These are phyloP conservation scores for Suillus tomentosus DNA, from an alignment of 768 basidiomycete species.

Conservation along the genomic window DNA sequence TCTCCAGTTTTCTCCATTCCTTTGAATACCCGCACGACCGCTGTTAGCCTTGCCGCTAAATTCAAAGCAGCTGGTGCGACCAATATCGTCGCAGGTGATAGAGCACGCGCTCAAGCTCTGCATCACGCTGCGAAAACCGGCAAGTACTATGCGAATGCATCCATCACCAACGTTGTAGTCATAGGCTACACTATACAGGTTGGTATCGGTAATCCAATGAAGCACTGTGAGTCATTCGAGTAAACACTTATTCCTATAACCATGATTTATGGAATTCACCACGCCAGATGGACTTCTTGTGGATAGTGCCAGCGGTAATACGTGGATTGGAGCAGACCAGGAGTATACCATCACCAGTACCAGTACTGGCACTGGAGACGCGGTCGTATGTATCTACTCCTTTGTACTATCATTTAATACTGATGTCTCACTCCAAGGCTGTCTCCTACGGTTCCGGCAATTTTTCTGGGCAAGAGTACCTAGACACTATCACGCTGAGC, in stretches of 20 bases:
- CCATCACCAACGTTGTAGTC: slow-evolving; percentile 15
- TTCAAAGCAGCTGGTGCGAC: slow-evolving; percentile 5
- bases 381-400: slow-evolving; percentile 6
- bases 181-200: slow-evolving; percentile 29
- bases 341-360: slow-evolving; percentile 9
- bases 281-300: slow-evolving; percentile 21
- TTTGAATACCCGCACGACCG: neutral
- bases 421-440: slow-evolving; percentile 7
- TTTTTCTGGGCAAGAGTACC: slow-evolving; percentile 24
- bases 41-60: slow-evolving; percentile 8
- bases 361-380: slow-evolving; percentile 9
- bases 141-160: neutral
- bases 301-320: slow-evolving; percentile 24
- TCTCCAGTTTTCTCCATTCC: neutral
- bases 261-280: neutral
- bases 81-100: slow-evolving; percentile 6
- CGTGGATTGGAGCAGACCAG: slow-evolving; percentile 22
- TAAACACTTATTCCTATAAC: neutral
- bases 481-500: slow-evolving; percentile 18
- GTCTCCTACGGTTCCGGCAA: slow-evolving; percentile 25
- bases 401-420: neutral
- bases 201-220: slow-evolving; percentile 18
- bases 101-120: slow-evolving; percentile 6
- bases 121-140: neutral
- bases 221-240: slow-evolving; percentile 20